phyloP scores from a whole-genome alignment of 106 monocot genomes.

The Dendrobium huoshanense region DNA sequence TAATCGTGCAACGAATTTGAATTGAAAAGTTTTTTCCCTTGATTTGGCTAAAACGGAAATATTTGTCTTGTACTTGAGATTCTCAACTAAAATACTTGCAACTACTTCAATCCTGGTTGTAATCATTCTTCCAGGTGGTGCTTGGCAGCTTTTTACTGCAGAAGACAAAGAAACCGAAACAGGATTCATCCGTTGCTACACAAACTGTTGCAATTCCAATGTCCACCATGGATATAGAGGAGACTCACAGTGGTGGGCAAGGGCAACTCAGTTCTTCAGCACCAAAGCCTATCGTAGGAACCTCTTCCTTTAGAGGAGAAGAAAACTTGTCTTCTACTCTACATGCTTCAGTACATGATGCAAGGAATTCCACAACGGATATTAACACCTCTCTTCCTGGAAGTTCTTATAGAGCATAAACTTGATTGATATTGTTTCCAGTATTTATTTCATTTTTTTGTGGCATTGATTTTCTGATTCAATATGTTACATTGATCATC shows the following conservation, averaged over 20 bases:
- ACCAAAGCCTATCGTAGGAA: slow-evolving; percentile 25
- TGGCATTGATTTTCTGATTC: no score
- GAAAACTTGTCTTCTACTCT: slow-evolving; percentile 64
- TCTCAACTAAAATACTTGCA: no score
- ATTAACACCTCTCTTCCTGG: slow-evolving; percentile 64
- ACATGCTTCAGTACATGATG: slow-evolving; percentile 27
- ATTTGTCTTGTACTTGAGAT: no score
- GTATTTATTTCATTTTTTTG: no score
- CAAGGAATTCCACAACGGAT: slow-evolving; percentile 55
- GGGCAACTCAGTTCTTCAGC: slow-evolving; percentile 23
- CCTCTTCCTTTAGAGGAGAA: slow-evolving; percentile 42
- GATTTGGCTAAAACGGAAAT: no score
- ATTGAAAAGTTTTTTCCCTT: no score
- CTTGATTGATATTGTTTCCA: no score
- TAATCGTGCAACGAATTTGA: no score
- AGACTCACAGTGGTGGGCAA: slow-evolving; percentile 22
- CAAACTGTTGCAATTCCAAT: slow-evolving; percentile 22
- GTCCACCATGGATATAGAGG: slow-evolving; percentile 30
- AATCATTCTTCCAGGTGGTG: slow-evolving; percentile 43
- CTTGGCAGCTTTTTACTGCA: slow-evolving; percentile 76
- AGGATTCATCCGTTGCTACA: slow-evolving; percentile 21
- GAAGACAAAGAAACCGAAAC: slow-evolving; percentile 31
- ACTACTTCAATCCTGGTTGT: no score
- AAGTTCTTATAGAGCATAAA: background rate
- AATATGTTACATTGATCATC: no score